Base-by-base conservation (phyloP, 2,329 filamentous ascomycete genomes). In the Dryadomyces sulphureus region DNA sequence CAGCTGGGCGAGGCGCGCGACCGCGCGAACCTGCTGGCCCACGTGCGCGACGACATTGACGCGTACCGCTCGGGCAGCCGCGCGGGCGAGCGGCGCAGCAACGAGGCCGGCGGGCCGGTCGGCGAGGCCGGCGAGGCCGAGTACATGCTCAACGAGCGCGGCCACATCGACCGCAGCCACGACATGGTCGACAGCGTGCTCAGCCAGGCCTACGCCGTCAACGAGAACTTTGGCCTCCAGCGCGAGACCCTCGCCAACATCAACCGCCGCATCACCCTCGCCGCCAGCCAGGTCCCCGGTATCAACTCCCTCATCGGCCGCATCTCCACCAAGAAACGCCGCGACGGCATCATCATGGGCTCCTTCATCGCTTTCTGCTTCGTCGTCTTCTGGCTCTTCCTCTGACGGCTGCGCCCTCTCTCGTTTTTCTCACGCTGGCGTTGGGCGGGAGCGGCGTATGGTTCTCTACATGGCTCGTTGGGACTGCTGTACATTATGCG, bases 171-270 rank as follows among this genome's bases (percentile, higher is more conserved):
- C 59, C 82, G 87, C 60, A 93, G 85, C 57, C 84, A 96, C 64
- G 83, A 78, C 54, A 80, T 94, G 70, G 82, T 87, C 41, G 92
- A 98, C 62, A 84, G 77, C 51, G 88, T 98, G 30, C 71, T 98
- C 49, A 89, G 83, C 59, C 92, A 96, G 68, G 92, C 92, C 7
- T 98, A 98, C 65, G 89, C 90, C 11, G 87, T 96, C 45, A 93
- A 94, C 60, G 88, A 96, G 66, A 89, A 73, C 62, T 96, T 98
- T 61, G 72, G 76, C 14, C 58, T 88, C 47, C 92, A 98, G 69
- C 73, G 89, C 50, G 89, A 96, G 69, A 90, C 83, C 22, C 65
- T 98, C 51, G 76, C 81, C 39, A 93, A 77, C 61, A 90, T 98
- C 58, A 94, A 95, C 62, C 72, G 90, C 51, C 75, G 90, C 52